Conservation (phyloP, 306 rosid species). For the Notholithocarpus densiflorus region DNA sequence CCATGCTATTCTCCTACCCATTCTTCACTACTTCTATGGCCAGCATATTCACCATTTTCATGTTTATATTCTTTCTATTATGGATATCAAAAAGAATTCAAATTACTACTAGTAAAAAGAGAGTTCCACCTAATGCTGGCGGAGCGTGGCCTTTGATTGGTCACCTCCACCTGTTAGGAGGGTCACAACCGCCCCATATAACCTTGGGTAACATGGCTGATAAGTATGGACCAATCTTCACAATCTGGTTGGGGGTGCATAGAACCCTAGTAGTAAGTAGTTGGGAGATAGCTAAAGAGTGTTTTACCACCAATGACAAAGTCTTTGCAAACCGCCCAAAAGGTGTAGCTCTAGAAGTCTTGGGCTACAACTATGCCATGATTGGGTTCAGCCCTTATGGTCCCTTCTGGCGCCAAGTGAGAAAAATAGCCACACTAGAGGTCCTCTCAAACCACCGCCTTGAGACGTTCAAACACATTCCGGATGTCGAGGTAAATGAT, state of each 20-base stretch:
- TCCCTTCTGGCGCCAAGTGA: conserved; percentile 32
- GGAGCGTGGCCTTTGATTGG: conserved; percentile 44
- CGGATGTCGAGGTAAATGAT: conserved; percentile 1
- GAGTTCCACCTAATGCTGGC: conserved; percentile 23
- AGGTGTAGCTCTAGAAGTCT: conserved; percentile 14
- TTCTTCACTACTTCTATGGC: background rate
- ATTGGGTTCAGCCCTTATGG: conserved; percentile 28
- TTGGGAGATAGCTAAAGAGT: conserved; percentile 30
- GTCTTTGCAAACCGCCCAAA: conserved; percentile 29
- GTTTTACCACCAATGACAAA: conserved; percentile 15
- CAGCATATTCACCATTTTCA: background rate
- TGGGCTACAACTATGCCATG: conserved; percentile 28
- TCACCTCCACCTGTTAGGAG: conserved; percentile 29
- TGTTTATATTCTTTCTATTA: conserved; percentile 14
- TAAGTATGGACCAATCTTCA: conserved; percentile 26
- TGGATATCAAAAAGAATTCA: background rate
- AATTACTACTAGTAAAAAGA: background rate
- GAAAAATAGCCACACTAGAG: conserved; percentile 28
- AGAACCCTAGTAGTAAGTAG: conserved; percentile 16
- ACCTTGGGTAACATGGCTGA: conserved; percentile 24
- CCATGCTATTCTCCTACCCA: background rate
- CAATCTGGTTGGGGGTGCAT: conserved; percentile 19
- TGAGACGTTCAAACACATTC: conserved; percentile 15
- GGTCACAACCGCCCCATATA: conserved; percentile 14
- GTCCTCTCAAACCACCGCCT: conserved; percentile 20